These are phyloP conservation scores for Bondarzewia mesenterica DNA, from an alignment of 1,284 basidiomycete genomes.

Conservation along the genomic window DNA sequence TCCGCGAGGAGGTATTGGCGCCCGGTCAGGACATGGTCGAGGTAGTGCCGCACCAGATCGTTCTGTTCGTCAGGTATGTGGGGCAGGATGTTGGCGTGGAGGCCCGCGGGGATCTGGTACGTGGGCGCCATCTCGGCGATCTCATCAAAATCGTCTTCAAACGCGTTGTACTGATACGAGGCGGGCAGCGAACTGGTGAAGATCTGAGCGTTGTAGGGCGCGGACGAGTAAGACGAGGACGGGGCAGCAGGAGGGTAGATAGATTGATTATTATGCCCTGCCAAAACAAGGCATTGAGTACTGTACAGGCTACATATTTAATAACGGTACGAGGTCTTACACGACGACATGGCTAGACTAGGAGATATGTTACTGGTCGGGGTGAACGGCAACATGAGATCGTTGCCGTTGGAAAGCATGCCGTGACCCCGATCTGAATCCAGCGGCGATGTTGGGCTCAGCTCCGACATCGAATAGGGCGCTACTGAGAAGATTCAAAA, in stretches of 20 bases:
- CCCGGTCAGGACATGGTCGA: constrained; percentile 40
- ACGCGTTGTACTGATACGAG: constrained; percentile 11
- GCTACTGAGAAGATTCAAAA: neutral
- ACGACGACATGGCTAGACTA: constrained; percentile 30
- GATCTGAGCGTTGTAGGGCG: neutral
- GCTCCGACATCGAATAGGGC: constrained; percentile 9
- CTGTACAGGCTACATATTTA: constrained; percentile 54
- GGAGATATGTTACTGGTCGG: constrained; percentile 26
- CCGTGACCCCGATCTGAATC: constrained; percentile 22
- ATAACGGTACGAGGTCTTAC: constrained; percentile 68
- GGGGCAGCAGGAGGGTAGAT: constrained; percentile 15
- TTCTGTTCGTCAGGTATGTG: constrained; percentile 21
- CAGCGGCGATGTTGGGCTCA: constrained; percentile 7
- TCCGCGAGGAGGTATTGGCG: constrained; percentile 64
- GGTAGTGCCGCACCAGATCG: constrained; percentile 34
- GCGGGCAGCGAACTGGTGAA: constrained; percentile 9
- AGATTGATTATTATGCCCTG: constrained; percentile 34
- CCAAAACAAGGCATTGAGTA: constrained; percentile 56
- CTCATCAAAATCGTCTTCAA: constrained; percentile 12
- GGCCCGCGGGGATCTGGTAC: constrained; percentile 8
- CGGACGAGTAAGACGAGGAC: constrained; percentile 1
- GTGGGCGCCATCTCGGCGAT: constrained; percentile 8
- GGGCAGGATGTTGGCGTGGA: constrained; percentile 13
- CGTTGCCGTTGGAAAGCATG: constrained; percentile 24
- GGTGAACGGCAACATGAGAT: constrained; percentile 29